Conservation (phyloP, 1,139 yeast species). For the Eremothecium coryli region DNA sequence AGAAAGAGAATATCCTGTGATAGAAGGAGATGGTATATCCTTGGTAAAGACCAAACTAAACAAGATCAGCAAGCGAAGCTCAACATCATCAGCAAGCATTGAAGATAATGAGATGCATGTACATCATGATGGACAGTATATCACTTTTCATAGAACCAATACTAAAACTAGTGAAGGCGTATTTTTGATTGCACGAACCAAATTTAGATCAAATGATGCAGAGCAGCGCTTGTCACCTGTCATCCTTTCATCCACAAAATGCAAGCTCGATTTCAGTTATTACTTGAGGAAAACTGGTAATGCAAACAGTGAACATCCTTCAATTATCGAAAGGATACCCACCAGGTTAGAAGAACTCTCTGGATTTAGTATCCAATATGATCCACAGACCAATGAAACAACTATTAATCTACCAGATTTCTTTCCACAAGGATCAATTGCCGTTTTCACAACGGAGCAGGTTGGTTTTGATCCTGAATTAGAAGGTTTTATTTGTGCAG, state of each 20-base stretch:
- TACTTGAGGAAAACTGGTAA: slow-evolving; percentile 49
- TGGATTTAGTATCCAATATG: slow-evolving; percentile 40
- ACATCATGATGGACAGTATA: slow-evolving; percentile 87
- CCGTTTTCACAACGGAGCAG: slow-evolving; percentile 63
- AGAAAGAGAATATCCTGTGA: slow-evolving; percentile 50
- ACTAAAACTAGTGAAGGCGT: slow-evolving; percentile 82
- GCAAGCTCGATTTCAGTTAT: slow-evolving; percentile 51
- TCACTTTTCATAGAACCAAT: slow-evolving; percentile 81
- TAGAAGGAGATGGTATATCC: slow-evolving; percentile 58
- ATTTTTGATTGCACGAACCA: slow-evolving; percentile 80
- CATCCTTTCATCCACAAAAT: slow-evolving; percentile 56
- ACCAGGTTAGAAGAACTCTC: slow-evolving; percentile 48
- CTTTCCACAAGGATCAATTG: slow-evolving; percentile 87
- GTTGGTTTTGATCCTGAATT: slow-evolving; percentile 49
- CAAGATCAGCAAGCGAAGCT: slow-evolving; percentile 49
- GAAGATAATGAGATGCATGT: slow-evolving; percentile 87
- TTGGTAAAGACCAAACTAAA: slow-evolving; percentile 55
- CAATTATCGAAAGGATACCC: slow-evolving; percentile 50
- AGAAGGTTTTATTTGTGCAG: slow-evolving; percentile 57
- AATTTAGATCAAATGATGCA: slow-evolving; percentile 43
- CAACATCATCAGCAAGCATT: slow-evolving; percentile 54
- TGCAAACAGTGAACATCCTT: slow-evolving; percentile 33
- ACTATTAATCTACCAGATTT: slow-evolving; percentile 45
- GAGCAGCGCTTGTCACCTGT: slow-evolving; percentile 53
- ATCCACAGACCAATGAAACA: slow-evolving; percentile 37